Percentiles rank a stretch among this genome's conserved stretches.
phyloP scores from a whole-genome alignment of 441 rosid species.

The Euphorbia schlechtendalii region DNA sequence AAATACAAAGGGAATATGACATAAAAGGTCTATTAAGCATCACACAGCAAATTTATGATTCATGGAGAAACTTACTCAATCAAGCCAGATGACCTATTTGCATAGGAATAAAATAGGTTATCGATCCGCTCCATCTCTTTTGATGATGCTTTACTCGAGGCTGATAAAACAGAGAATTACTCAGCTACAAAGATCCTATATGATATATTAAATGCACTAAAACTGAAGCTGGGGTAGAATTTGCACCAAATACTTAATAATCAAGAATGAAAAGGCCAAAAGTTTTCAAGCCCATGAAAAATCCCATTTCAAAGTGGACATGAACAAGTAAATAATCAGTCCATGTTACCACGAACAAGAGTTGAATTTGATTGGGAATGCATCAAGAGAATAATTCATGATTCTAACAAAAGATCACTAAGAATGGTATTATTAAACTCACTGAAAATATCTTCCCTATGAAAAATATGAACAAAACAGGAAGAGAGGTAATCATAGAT shows the following conservation, averaged over 20 bases:
- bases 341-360: background rate
- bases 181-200: constrained; percentile 1
- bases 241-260: background rate
- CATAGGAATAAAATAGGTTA: constrained; percentile 57
- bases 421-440: background rate
- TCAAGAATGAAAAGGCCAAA: background rate
- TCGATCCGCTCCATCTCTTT: constrained; percentile 95
- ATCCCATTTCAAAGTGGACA: background rate
- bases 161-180: constrained; percentile 29
- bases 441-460: background rate
- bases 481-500: background rate
- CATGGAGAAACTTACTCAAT: constrained; percentile 67
- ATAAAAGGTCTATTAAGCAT: background rate
- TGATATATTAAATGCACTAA: background rate
- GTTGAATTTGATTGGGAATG: too few species aligned
- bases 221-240: background rate
- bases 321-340: background rate
- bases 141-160: constrained; percentile 75
- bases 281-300: background rate
- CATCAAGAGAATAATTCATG: too few species aligned
- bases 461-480: background rate
- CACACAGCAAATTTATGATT: background rate
- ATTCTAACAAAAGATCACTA: too few species aligned
- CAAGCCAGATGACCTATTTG: constrained; percentile 61
- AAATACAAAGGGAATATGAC: background rate